Evolutionary conservation across 2,329 filamentous ascomycete species (phyloP).

Genomic region (Epichloe uncinata): DNA sequence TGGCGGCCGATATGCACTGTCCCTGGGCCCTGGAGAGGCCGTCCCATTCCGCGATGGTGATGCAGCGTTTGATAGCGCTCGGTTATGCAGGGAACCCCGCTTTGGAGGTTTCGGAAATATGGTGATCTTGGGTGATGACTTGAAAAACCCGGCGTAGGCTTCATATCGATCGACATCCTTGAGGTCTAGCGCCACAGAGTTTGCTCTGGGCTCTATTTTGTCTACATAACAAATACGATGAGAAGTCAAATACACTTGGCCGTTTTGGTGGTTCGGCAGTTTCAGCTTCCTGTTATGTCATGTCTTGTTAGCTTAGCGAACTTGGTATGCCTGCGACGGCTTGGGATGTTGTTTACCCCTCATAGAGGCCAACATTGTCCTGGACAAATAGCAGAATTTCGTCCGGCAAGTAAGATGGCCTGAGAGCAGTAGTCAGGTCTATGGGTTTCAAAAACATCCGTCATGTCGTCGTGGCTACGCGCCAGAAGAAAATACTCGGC

Average conservation of each 20-base stretch:
- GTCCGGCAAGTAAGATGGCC: slow-evolving; percentile 83
- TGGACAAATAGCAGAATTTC: slow-evolving; percentile 94
- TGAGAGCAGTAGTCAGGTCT: slow-evolving; percentile 90
- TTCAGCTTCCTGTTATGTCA: slow-evolving; percentile 65
- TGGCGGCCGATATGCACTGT: slow-evolving; percentile 27
- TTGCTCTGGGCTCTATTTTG: slow-evolving; percentile 68
- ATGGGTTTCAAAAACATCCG: slow-evolving; percentile 96
- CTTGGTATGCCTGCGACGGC: background rate
- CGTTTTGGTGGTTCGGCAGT: slow-evolving; percentile 85
- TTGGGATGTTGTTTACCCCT: slow-evolving; percentile 54
- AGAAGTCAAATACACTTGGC: slow-evolving; percentile 91
- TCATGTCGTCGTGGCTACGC: slow-evolving; percentile 30
- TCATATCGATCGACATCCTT: slow-evolving; percentile 87
- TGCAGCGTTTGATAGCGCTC: slow-evolving; percentile 34
- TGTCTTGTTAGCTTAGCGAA: slow-evolving; percentile 1
- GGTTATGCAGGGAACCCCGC: slow-evolving; percentile 43
- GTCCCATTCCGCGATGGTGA: slow-evolving; percentile 32
- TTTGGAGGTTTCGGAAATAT: slow-evolving; percentile 71
- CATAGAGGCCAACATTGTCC: slow-evolving; percentile 92
- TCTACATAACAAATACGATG: slow-evolving; percentile 94
- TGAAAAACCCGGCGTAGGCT: slow-evolving; percentile 86
- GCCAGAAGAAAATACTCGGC: slow-evolving; percentile 2
- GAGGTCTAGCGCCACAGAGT: slow-evolving; percentile 73
- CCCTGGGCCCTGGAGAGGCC: slow-evolving; percentile 32
- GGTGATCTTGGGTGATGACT: slow-evolving; percentile 89